Conservation (phyloP, 371 early-diverging fungal species). For the Mortierella sp. region DNA sequence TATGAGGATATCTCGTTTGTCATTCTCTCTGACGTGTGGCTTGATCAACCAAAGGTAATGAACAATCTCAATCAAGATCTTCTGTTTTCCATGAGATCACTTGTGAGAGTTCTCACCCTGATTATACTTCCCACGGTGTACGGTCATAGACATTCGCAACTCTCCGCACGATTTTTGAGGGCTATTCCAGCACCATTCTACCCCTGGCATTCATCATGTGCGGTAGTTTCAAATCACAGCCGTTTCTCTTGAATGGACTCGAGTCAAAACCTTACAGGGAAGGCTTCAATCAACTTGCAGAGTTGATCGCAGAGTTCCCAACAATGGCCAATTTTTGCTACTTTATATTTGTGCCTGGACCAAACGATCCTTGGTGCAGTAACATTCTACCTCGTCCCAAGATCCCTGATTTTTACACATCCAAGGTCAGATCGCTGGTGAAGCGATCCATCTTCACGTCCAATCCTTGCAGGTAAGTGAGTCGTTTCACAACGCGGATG, state of each 20-base stretch:
- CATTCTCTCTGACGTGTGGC: constrained; percentile 85
- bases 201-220: constrained; percentile 88
- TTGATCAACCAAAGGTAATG: constrained; percentile 83
- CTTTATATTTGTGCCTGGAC: constrained; percentile 92
- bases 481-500: neutral
- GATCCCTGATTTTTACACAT: constrained; percentile 78
- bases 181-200: constrained; percentile 66
- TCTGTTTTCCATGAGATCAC: no score
- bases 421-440: constrained; percentile 65
- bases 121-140: no score
- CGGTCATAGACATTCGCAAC: constrained; percentile 67
- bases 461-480: constrained; percentile 87
- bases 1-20: constrained; percentile 75
- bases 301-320: constrained; percentile 78
- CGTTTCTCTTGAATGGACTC: constrained; percentile 68
- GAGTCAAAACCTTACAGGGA: constrained; percentile 67
- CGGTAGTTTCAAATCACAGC: constrained; percentile 86
- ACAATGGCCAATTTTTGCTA: constrained; percentile 71
- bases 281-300: constrained; percentile 75
- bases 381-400: constrained; percentile 78
- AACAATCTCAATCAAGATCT: no score
- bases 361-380: constrained; percentile 84
- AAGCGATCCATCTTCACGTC: constrained; percentile 73
- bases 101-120: no score
- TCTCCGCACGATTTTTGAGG: constrained; percentile 74